Evolutionary conservation across 306 rosid genomes (phyloP), one percentile per base, ranked within the genome.

Genomic region (Castanospermum australe): DNA sequence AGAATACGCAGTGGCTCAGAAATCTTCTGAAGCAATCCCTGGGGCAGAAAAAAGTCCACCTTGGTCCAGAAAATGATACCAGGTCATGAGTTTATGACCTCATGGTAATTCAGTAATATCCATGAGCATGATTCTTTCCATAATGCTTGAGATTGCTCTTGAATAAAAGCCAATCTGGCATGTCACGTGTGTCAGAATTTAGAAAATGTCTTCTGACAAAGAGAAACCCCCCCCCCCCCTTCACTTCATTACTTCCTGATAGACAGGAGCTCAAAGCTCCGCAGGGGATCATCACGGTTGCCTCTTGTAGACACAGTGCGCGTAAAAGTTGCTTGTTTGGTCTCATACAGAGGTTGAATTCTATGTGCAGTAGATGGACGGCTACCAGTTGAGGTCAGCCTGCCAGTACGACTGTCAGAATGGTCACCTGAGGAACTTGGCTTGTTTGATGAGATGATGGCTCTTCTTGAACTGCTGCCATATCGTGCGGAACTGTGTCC

Each of bases 401-500:
- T 82, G 71, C 87, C 79, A 6, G 85, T 11, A 15, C 96, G 96
- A 28, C 81, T 71, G 8, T 85, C 88, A 36, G 77, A 85, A 79
- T 85, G 82, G 55, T 93, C 97, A 38, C 83, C 94, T 4, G 99
- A 91, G 41, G 96, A 86, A 67, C 86, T 47, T 28, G 83, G 90
- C 93, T 70, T 93, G 83, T 84, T 86, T 57, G 88, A 87, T 65
- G 97, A 18, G 71, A 82, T 50, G 17, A 89, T 9, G 42, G 91
- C 93, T 82, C 76, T 96, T 86, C 94, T 91, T 36, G 99, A 93
- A 76, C 76, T 82, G 93, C 99, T 96, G n/a, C 93, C 97, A 77
- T 91, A 90, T 65, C 97, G 89, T 52, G 95, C 65, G 51, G 96
- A 32, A 81, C 76, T 78, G 50, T 91, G 97, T 15, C 73, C 88